A percentile compares a stretch with the other conserved stretches of the same genome.
phyloP scores from a whole-genome alignment of 1,139 yeast genomes.

The Blastobotrys proliferans region DNA sequence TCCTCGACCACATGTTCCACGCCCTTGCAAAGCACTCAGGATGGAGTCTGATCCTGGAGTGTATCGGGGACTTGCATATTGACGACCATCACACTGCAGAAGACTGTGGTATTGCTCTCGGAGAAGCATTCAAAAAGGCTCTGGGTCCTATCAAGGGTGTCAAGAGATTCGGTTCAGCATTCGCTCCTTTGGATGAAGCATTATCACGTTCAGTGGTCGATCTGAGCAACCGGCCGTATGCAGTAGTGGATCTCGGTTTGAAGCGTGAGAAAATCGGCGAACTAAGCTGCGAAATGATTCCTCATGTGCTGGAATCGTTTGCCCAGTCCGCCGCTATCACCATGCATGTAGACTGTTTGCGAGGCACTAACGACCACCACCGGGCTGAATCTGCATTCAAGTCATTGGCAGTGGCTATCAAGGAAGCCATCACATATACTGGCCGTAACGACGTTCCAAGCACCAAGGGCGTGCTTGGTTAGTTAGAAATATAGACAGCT shows the following conservation, averaged over 20 bases:
- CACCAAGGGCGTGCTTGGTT: slow-evolving; percentile 81
- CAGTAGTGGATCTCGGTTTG: slow-evolving; percentile 83
- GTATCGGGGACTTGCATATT: slow-evolving; percentile 90
- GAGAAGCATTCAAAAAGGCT: slow-evolving; percentile 84
- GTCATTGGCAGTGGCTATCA: slow-evolving; percentile 88
- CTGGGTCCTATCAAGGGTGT: slow-evolving; percentile 87
- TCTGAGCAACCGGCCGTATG: slow-evolving; percentile 86
- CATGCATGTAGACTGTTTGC: slow-evolving; percentile 85
- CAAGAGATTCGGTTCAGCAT: slow-evolving; percentile 88
- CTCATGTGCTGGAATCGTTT: slow-evolving; percentile 90
- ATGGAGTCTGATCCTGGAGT: slow-evolving; percentile 86
- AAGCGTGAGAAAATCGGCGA: slow-evolving; percentile 93
- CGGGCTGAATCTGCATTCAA: slow-evolving; percentile 95
- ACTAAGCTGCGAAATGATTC: slow-evolving; percentile 91
- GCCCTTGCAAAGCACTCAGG: slow-evolving; percentile 97
- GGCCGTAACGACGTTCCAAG: slow-evolving; percentile 92
- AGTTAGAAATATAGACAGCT: neutral
- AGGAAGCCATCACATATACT: slow-evolving; percentile 76
- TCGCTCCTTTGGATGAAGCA: slow-evolving; percentile 96
- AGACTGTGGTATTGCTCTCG: slow-evolving; percentile 90
- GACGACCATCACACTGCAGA: slow-evolving; percentile 98
- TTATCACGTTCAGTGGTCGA: slow-evolving; percentile 92
- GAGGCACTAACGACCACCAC: slow-evolving; percentile 95
- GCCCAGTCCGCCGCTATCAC: slow-evolving; percentile 90
- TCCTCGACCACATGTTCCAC: slow-evolving; percentile 94